Percentiles rank a stretch among this genome's conserved stretches.
These are phyloP conservation scores for Pichia sp. DNA, from an alignment of 1,139 yeast genomes.

Conservation along the genomic window DNA sequence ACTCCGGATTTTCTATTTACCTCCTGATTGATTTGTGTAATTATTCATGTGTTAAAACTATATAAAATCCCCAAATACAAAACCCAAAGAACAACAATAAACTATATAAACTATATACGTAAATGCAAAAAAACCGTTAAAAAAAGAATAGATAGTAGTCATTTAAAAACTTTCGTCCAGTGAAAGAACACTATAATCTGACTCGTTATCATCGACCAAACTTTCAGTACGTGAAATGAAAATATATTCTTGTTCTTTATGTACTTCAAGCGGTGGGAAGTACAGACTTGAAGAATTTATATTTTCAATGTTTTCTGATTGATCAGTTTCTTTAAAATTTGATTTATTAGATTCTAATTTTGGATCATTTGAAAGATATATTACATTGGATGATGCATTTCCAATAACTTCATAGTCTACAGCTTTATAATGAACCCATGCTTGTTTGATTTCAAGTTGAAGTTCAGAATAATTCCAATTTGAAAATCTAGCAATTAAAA, in stretches of 20 bases:
- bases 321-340: too few species aligned
- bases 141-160: neutral
- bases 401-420: neutral
- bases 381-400: neutral
- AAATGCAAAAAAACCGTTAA: neutral
- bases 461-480: slow-evolving; percentile 4
- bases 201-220: slow-evolving; percentile 3
- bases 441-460: neutral
- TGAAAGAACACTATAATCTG: slow-evolving; percentile 9
- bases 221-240: slow-evolving; percentile 5
- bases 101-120: too few species aligned
- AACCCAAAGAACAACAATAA: neutral
- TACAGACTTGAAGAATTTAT: neutral
- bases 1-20: too few species aligned
- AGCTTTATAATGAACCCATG: slow-evolving; percentile 5
- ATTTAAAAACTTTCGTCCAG: slow-evolving; percentile 3
- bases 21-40: too few species aligned
- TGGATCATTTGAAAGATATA: too few species aligned
- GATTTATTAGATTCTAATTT: too few species aligned
- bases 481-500: slow-evolving; percentile 3
- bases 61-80: too few species aligned
- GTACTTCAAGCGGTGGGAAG: slow-evolving; percentile 1
- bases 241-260: slow-evolving; percentile 6
- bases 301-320: too few species aligned
- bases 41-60: too few species aligned